Evolutionary conservation across 106 monocot species (phyloP), one percentile per base, ranked within the genome.

Genomic region (Agapanthus africanus): DNA sequence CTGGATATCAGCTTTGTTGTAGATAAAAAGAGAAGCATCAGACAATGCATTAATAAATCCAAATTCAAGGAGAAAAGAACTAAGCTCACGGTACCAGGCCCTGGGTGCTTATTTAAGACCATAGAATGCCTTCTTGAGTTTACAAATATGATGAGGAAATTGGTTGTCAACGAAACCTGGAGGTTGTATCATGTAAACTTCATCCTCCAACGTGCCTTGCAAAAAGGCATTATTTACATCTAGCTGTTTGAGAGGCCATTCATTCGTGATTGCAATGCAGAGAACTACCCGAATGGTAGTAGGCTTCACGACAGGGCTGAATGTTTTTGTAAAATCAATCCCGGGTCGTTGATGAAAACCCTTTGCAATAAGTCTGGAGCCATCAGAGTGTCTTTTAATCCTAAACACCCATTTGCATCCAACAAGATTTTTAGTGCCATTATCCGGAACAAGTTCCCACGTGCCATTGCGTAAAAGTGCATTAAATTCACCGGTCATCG

Each of bases 51-150:
- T 64, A 1, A 37, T 11, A 22, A 64, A 64, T 6, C 64, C 35
- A 64, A 64, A 38, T 2, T 35, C 4, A n/a, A 64, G 34, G 34
- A 64, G 64, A n/a, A 18, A 33, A 1, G 18, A 18, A 1, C 21
- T n/a, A 16, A 64, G 16, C 6, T 33, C 34, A 64, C 10, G 13
- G 36, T 64, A 64, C 64, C 64, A 64, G 4, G 34, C 34, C 16
- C 37, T 2, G 0, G 72, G 72, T n/a, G 65, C 74, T 74, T 74
- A 42, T 66, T 74, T 66, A 15, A 74, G 65, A 4, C 66, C 74
- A 74, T 74, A 74, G 14, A 74, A 7, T 4, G 18, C 6, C 22
- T 52, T 52, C 3, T 19, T 4, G 8, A 52, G 22, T 52, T 15
- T 7, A 33, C 52, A 74, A 16, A 74, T 61, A 47, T 69, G 59